Evolutionary conservation across 805 yeast species (phyloP).

Genomic region (Yarrowia phangngaensis): DNA sequence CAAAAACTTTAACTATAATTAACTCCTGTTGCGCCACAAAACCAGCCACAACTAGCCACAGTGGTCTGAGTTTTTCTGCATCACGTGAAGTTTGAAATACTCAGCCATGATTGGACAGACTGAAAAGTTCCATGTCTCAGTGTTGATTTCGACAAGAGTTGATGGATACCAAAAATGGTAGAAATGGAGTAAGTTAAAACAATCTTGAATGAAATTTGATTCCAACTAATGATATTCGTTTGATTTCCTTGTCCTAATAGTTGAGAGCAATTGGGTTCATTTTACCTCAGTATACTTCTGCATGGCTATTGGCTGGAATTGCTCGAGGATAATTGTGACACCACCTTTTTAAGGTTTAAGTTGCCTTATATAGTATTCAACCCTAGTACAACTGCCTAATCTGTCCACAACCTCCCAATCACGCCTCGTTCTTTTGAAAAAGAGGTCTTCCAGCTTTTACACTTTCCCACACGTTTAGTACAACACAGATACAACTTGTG

Average conservation of each 20-base stretch:
- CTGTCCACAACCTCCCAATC: background rate
- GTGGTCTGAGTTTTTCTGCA: no score
- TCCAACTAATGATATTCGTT: background rate
- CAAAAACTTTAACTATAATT: no score
- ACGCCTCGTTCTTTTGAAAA: slow-evolving; percentile 22
- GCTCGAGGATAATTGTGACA: slow-evolving; percentile 11
- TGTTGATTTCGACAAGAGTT: no score
- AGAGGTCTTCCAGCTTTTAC: slow-evolving; percentile 25
- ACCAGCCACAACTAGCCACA: no score
- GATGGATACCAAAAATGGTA: background rate
- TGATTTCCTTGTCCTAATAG: background rate
- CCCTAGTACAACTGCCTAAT: slow-evolving; percentile 10
- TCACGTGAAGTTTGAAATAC: no score
- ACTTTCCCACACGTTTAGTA: slow-evolving; percentile 26
- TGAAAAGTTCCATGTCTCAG: no score
- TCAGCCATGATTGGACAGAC: no score
- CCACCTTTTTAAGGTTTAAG: slow-evolving; percentile 11
- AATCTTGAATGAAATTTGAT: background rate
- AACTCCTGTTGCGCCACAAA: no score
- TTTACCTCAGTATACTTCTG: slow-evolving; percentile 16
- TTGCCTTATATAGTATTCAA: background rate
- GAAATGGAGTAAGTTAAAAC: background rate
- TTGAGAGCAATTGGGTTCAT: slow-evolving; percentile 23
- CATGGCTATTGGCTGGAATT: slow-evolving; percentile 23
- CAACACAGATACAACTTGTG: slow-evolving; percentile 25